Base-by-base conservation (phyloP, 2,329 filamentous ascomycete species). In the Pyrenochaeta sp. region DNA sequence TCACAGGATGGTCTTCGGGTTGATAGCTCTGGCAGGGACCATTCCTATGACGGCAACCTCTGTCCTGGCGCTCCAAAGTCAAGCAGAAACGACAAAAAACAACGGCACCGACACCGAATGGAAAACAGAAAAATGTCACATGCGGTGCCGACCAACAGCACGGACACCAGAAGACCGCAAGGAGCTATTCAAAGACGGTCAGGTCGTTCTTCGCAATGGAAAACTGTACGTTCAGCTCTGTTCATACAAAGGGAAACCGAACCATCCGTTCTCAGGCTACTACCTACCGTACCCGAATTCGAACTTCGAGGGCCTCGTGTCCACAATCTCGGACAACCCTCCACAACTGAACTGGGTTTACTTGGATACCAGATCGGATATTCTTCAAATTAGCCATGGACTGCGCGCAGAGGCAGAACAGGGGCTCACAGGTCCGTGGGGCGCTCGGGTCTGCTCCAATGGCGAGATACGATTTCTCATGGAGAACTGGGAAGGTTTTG, bases 381-480 rank as follows among this genome's bases (percentile, higher is more conserved):
- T 58, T 10, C 61, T 52, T 8, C 63, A 65, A 32, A 57, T 68
- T 34, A 57, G 64, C 27, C 78, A 85, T 45, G 84, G 88, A 67
- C 62, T 89, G 42, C 85, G 83, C 64, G 91, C 84, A 1, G 84
- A 87, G 39, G 85, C 89, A 53, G 86, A 89, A 59, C 75, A 79
- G 40, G 78, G 78, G 36, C 66, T 87, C 15, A 83, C 78, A 2
- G 65, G 65, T 8, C 64, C 67, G 15, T 69, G 62, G 59, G 64
- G 58, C n/a, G 64, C 90, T 7, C 95, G 90, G 86, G 88, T 91
- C 66, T 94, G 90, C 86, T 89, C 84, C 1, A 82, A 86, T 40
- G 84, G 89, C 50, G 85, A 89, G 61, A 78, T 80, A 43, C 78
- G 79, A 30, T 71, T 86, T 27, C 83, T 78, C 5, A 78, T 87